A percentile compares a stretch with the other conserved stretches of the same genome.
phyloP scores from a whole-genome alignment of 345 rosid genomes.

The Ceriops tagal region DNA sequence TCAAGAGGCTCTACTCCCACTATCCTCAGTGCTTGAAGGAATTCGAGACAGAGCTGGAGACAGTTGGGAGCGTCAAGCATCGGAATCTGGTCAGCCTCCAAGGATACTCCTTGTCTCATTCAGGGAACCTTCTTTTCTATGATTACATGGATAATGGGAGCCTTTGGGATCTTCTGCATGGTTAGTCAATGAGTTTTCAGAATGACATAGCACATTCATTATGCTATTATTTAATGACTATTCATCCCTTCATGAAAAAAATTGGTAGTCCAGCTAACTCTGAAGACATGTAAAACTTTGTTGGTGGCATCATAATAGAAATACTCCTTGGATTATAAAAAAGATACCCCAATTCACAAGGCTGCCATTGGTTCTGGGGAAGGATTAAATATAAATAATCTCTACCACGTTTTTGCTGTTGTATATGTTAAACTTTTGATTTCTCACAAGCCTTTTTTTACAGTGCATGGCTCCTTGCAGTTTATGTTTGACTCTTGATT shows the following conservation, averaged over 20 bases:
- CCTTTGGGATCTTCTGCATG: slow-evolving; percentile 95
- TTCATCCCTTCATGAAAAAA: no score
- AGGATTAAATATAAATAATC: no score
- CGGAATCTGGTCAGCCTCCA: slow-evolving; percentile 89
- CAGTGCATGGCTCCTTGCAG: not conserved
- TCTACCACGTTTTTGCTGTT: not conserved
- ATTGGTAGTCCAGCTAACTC: no score
- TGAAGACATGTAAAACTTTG: no score
- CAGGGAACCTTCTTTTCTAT: slow-evolving; percentile 87
- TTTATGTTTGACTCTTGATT: not conserved
- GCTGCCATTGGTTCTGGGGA: no score
- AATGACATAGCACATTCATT: no score
- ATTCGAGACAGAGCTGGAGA: slow-evolving; percentile 88
- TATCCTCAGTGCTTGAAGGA: slow-evolving; percentile 77
- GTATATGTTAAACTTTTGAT: not conserved
- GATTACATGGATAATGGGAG: slow-evolving; percentile 99
- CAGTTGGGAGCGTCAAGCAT: slow-evolving; percentile 87
- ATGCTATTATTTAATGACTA: no score
- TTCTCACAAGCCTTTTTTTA: not conserved
- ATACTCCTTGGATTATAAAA: no score
- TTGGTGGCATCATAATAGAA: no score
- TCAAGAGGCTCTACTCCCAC: slow-evolving; percentile 86
- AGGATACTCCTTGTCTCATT: slow-evolving; percentile 76
- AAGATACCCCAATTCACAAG: no score
- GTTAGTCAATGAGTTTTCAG: slow-evolving; percentile 28